A percentile compares a stretch with the other conserved stretches of the same genome.
Evolutionary conservation across 345 rosid genomes (phyloP).

Genomic region (Arabis alpina): DNA sequence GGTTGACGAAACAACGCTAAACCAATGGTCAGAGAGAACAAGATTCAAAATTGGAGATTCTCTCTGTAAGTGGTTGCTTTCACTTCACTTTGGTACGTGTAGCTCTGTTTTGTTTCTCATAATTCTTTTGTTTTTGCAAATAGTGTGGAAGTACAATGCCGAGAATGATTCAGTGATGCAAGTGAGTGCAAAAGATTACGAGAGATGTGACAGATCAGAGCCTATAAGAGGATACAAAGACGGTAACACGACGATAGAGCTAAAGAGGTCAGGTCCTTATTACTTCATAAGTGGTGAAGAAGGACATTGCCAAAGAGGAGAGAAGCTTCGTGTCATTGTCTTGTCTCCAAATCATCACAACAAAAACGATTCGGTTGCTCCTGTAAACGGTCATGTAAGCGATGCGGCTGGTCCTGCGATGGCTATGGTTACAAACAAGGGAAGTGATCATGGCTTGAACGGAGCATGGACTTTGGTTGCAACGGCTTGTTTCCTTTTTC

Average conservation of each 20-base stretch:
- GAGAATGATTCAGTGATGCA: slow-evolving; percentile 64
- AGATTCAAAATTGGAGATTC: slow-evolving; percentile 45
- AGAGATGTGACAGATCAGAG: slow-evolving; percentile 59
- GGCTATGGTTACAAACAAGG: slow-evolving; percentile 17
- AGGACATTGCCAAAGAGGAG: slow-evolving; percentile 61
- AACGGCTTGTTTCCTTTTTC: slow-evolving; percentile 2
- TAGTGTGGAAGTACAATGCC: slow-evolving; percentile 58
- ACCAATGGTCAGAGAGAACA: slow-evolving; percentile 40
- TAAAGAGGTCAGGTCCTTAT: slow-evolving; percentile 60
- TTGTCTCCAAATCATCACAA: slow-evolving; percentile 44
- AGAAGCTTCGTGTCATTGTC: slow-evolving; percentile 62
- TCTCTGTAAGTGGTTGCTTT: slow-evolving; percentile 31
- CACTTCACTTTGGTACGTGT: background rate
- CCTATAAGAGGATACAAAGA: slow-evolving; percentile 63
- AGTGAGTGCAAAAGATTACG: slow-evolving; percentile 56
- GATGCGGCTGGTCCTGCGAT: slow-evolving; percentile 22
- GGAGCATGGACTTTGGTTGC: slow-evolving; percentile 13
- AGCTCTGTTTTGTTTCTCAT: slow-evolving; percentile 21
- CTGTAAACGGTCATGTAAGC: slow-evolving; percentile 19
- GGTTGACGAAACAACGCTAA: slow-evolving; percentile 29
- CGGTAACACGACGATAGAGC: slow-evolving; percentile 58
- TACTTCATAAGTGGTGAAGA: slow-evolving; percentile 72
- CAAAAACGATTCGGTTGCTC: slow-evolving; percentile 22
- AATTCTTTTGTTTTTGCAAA: background rate
- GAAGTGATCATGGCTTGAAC: slow-evolving; percentile 14